Evolutionary conservation across 441 rosid species (phyloP).

Genomic region (Rhodomyrtus psidioides): DNA sequence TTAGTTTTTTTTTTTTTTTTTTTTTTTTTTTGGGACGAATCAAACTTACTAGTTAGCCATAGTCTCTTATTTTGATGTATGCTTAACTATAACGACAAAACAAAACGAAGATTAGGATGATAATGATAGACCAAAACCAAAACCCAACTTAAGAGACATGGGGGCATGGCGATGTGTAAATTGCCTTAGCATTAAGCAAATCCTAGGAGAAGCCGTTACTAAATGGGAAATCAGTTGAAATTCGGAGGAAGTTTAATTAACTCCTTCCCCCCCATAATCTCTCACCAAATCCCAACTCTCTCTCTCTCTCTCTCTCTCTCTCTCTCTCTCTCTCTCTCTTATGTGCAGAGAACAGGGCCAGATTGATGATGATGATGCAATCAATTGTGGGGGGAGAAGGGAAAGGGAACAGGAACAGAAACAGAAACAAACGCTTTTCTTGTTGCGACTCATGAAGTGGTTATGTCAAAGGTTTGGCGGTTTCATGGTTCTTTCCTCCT

Average conservation of each 20-base stretch:
- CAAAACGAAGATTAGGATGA: not conserved
- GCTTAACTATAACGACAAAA: not conserved
- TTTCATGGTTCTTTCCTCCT: conserved; percentile 32
- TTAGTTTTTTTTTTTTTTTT: too few species aligned
- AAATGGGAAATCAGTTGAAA: not conserved
- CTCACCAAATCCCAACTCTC: not conserved
- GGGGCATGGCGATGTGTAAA: not conserved
- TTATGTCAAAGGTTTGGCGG: conserved; percentile 26
- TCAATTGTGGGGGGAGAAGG: not conserved
- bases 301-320: not conserved
- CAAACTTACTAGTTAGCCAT: not conserved
- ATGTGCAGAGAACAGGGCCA: not conserved
- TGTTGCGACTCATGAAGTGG: conserved; percentile 20
- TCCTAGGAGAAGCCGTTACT: not conserved
- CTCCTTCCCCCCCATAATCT: not conserved
- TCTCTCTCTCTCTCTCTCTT: not conserved
- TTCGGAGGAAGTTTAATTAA: not conserved
- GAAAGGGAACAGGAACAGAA: not conserved
- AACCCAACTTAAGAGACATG: not conserved
- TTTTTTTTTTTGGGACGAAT: not conserved
- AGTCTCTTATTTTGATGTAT: not conserved
- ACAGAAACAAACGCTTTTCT: conserved; percentile 19
- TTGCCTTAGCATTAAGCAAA: not conserved
- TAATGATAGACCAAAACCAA: not conserved
- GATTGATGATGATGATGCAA: not conserved